Base-by-base conservation (phyloP, 805 yeast species). In the Saturnispora halmiae region DNA sequence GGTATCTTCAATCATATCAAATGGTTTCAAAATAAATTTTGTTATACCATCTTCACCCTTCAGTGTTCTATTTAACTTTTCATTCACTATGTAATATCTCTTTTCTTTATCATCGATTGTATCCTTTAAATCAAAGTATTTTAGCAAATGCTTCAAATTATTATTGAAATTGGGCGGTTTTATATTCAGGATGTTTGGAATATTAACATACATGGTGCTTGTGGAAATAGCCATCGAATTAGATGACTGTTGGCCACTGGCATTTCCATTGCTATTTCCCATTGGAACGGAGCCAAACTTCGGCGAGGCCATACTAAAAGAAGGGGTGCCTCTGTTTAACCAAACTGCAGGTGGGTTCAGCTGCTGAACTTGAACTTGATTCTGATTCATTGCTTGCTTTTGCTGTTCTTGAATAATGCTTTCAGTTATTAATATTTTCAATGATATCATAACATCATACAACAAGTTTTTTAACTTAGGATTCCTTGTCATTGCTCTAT, bases 1-100 rank as follows among this genome's bases (percentile, higher is more conserved):
- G 1, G 78, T 61, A 40, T 77, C 82, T 50, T 77, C 82, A 34
- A 77, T 64, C 48, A 76, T 51, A 48, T 77, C 84, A 55, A 76
- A 75, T 10, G 75, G 62, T 44, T 71, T 66, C 34, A 68, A 51
- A 19, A 53, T 60, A 42, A 72, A 63, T 25, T 64, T 69, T 10
- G 55, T 46, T 46, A 63, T 63, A 6, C 14, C 24, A 19, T 47
- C 46, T 10, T 42, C 45, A 9, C 26, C 48, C 7, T 34, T 6
- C 3, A 43, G 32, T 8, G 24, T 27, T 7, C 48, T 38, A 50
- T 43, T 36, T 54, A 53, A 8, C 49, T 45, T 3, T 53, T 41
- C 40, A 49, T 51, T 56, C 0, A 51, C 41, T 27, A 55, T 27
- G 33, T 41, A 58, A 27, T 45, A 46, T 15, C 34, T 42, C 28